These are phyloP conservation scores for Amylocystis lapponica DNA, from an alignment of 768 basidiomycete genomes.

Conservation along the genomic window DNA sequence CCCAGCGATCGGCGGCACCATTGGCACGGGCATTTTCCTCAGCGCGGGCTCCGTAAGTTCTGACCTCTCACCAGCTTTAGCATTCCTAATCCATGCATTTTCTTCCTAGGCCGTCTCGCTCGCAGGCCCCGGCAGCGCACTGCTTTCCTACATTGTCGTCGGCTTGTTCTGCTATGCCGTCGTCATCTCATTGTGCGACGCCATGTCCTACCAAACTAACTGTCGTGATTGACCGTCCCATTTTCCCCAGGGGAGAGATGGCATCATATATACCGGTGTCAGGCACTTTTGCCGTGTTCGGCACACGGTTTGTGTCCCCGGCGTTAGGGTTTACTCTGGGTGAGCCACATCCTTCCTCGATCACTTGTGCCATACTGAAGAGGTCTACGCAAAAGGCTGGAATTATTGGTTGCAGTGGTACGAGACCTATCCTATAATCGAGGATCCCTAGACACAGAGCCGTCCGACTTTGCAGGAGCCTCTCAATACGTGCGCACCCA, in stretches of 20 bases:
- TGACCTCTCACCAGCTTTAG: not conserved
- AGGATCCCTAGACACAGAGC: constrained; percentile 6
- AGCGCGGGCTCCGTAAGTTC: constrained; percentile 47
- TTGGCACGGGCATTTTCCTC: constrained; percentile 57
- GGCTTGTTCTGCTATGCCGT: constrained; percentile 56
- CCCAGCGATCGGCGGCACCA: constrained; percentile 49
- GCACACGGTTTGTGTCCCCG: constrained; percentile 52
- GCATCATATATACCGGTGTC: constrained; percentile 57
- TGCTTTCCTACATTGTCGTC: constrained; percentile 55
- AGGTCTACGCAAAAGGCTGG: constrained; percentile 33
- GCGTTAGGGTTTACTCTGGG: constrained; percentile 56
- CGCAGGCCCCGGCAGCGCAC: constrained; percentile 57
- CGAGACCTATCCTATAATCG: constrained; percentile 7
- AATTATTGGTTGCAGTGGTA: constrained; percentile 53
- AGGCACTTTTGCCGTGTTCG: constrained; percentile 55
- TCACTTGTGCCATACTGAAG: not conserved
- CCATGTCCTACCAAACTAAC: too few species aligned
- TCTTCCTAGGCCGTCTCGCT: constrained; percentile 48
- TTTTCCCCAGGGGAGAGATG: constrained; percentile 50
- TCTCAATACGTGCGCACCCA: constrained; percentile 29
- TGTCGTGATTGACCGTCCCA: not conserved
- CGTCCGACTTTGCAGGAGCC: constrained; percentile 22
- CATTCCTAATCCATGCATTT: not conserved
- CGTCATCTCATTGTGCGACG: constrained; percentile 46
- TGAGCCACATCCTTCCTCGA: constrained; percentile 15